phyloP scores from a whole-genome alignment of 768 basidiomycete species.

The Termitomyces titanicus region DNA sequence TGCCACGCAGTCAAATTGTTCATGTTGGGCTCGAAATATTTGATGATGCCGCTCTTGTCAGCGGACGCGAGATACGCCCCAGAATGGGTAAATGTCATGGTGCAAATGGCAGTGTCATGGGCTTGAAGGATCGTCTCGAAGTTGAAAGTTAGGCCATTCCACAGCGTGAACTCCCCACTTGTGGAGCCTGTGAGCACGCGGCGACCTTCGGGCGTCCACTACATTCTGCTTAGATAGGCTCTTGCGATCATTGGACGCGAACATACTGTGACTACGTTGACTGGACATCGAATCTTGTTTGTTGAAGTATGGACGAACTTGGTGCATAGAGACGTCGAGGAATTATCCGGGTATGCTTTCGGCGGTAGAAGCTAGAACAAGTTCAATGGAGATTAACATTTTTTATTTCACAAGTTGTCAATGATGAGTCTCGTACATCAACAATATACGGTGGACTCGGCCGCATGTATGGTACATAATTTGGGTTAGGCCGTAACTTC shows the following conservation, averaged over 20 bases:
- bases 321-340: slow-evolving; percentile 91
- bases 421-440: slow-evolving; percentile 55
- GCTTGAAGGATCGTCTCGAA: slow-evolving; percentile 99
- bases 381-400: slow-evolving; percentile 14
- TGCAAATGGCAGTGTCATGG: slow-evolving; percentile 91
- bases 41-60: slow-evolving; percentile 92
- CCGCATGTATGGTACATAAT: slow-evolving; percentile 72
- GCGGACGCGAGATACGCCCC: slow-evolving; percentile 92
- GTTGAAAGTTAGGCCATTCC: slow-evolving; percentile 99
- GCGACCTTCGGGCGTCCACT: slow-evolving; percentile 98
- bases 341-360: slow-evolving; percentile 86
- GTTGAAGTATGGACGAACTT: slow-evolving; percentile 98
- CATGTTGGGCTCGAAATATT: slow-evolving; percentile 99
- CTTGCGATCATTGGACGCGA: not conserved
- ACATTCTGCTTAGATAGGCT: not conserved
- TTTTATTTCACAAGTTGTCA: slow-evolving; percentile 12
- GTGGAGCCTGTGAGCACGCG: slow-evolving; percentile 93
- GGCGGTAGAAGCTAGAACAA: slow-evolving; percentile 80
- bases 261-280: slow-evolving; percentile 90
- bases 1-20: slow-evolving; percentile 95
- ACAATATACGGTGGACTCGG: slow-evolving; percentile 87
- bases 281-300: slow-evolving; percentile 97
- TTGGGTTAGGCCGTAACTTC: slow-evolving; percentile 76
- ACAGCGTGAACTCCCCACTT: slow-evolving; percentile 96
- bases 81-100: slow-evolving; percentile 86